Evolutionary conservation across 768 basidiomycete species (phyloP).

Genomic region (Rhodotorula taiwanensis): DNA sequence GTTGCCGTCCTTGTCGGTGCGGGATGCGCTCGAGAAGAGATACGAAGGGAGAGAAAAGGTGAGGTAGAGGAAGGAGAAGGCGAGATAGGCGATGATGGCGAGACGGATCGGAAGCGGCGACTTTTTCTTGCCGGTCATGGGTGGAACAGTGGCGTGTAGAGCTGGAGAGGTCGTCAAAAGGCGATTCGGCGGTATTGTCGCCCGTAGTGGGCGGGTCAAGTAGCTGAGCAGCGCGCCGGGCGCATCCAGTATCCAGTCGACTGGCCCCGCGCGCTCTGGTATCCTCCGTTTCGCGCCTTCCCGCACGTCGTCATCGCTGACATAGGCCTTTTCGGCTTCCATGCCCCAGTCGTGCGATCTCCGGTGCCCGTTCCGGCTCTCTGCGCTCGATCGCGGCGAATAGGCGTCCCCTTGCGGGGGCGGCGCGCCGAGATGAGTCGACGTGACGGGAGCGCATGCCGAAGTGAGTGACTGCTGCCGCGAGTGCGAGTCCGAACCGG

Average conservation of each 20-base stretch:
- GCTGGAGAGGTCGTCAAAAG: constrained; percentile 12
- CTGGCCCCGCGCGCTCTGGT: not conserved
- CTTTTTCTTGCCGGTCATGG: not conserved
- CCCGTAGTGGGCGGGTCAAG: constrained; percentile 21
- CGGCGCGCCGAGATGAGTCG: constrained; percentile 17
- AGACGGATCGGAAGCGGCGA: constrained; percentile 30
- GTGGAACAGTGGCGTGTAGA: too few relatives aligned
- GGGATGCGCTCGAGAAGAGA: not conserved
- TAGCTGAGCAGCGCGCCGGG: constrained; percentile 12
- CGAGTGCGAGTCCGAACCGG: constrained; percentile 25
- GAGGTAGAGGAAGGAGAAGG: constrained; percentile 36
- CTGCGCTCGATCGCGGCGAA: constrained; percentile 2
- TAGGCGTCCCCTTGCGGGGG: constrained; percentile 10
- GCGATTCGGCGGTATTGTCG: not conserved
- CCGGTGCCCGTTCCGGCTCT: not conserved
- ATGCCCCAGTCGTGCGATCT: constrained; percentile 32
- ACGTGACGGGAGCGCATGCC: constrained; percentile 35
- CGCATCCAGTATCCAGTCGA: constrained; percentile 8
- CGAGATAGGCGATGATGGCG: constrained; percentile 32
- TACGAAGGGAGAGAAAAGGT: constrained; percentile 3
- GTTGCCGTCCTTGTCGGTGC: not conserved
- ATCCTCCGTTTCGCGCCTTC: constrained; percentile 12
- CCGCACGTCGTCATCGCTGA: constrained; percentile 21
- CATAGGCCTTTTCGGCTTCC: not conserved
- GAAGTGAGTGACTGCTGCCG: constrained; percentile 35